phyloP scores from a whole-genome alignment of 495 filamentous ascomycete genomes.

The Penicillium coffeae region DNA sequence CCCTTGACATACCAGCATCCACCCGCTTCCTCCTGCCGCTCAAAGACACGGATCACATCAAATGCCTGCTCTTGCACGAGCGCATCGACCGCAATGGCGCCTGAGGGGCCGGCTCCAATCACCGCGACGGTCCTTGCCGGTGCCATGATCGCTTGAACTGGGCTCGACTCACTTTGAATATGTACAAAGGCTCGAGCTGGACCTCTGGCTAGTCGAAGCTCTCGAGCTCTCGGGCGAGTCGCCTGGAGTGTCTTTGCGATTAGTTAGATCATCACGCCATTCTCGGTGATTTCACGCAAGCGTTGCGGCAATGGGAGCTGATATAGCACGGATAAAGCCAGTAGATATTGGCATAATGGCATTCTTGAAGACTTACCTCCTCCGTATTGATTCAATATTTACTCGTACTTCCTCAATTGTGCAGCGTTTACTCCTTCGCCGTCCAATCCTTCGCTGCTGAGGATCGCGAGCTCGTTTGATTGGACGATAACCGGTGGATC shows the following conservation, averaged over 20 bases:
- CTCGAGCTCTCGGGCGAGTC: too few relatives aligned
- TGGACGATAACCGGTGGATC: not conserved
- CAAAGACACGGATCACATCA: slow-evolving; percentile 55
- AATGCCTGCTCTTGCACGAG: slow-evolving; percentile 53
- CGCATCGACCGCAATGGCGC: slow-evolving; percentile 56
- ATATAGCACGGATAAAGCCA: too few relatives aligned
- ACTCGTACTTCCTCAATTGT: not conserved
- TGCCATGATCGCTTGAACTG: slow-evolving; percentile 10
- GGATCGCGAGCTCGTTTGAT: too few relatives aligned
- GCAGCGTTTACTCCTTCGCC: not conserved
- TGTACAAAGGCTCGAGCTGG: not conserved
- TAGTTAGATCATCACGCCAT: not conserved
- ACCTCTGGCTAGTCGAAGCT: not conserved
- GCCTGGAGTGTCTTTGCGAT: not conserved
- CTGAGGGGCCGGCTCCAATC: slow-evolving; percentile 56
- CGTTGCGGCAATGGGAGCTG: not conserved
- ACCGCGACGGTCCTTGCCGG: slow-evolving; percentile 51
- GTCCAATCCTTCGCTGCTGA: too few relatives aligned
- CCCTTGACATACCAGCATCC: slow-evolving; percentile 58
- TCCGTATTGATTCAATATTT: too few relatives aligned
- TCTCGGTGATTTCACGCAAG: not conserved
- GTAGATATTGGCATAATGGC: too few relatives aligned
- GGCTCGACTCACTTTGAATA: not conserved
- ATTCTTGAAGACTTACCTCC: too few relatives aligned
- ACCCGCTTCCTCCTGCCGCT: slow-evolving; percentile 53